Percentiles rank a stretch among this genome's conserved stretches.
Conservation (phyloP, 768 basidiomycete species). For the Hericium alpestre region DNA sequence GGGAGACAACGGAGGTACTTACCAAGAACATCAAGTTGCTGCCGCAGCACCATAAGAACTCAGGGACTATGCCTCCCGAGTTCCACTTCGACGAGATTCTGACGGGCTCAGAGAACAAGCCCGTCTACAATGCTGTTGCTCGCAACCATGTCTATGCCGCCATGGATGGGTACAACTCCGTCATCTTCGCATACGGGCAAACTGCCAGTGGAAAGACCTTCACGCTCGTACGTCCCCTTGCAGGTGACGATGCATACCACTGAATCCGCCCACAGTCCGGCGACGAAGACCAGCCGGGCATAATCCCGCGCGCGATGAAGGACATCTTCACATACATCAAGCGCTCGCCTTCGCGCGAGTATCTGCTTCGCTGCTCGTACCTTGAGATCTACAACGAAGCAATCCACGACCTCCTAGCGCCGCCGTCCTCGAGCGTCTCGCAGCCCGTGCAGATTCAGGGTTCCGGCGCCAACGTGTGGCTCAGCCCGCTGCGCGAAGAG, state of each 20-base stretch:
- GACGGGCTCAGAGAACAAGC: conserved; percentile 70
- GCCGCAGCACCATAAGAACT: conserved; percentile 40
- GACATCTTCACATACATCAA: conserved; percentile 85
- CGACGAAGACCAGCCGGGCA: conserved; percentile 76
- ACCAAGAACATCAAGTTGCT: conserved; percentile 53
- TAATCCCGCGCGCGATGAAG: conserved; percentile 86
- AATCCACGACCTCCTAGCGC: conserved; percentile 77
- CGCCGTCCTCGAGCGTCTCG: conserved; percentile 38
- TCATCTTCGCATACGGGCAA: conserved; percentile 91
- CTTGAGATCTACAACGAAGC: conserved; percentile 96
- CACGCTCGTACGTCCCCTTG: conserved; percentile 36
- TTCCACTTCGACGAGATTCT: conserved; percentile 72
- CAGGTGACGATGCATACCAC: neutral
- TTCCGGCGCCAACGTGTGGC: conserved; percentile 45
- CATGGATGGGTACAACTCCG: conserved; percentile 95
- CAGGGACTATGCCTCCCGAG: conserved; percentile 28
- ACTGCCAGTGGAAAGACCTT: conserved; percentile 75
- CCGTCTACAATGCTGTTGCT: conserved; percentile 66
- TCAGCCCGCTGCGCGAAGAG: conserved; percentile 78
- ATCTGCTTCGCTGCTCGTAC: conserved; percentile 91
- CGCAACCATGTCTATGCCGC: conserved; percentile 77
- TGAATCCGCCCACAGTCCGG: conserved; percentile 38
- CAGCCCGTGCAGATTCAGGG: conserved; percentile 71
- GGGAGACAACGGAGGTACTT: conserved; percentile 33
- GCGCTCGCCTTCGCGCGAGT: conserved; percentile 69